These are phyloP conservation scores for Thymus quinquecostatus DNA, from an alignment of 257 asterid genomes.

Conservation along the genomic window DNA sequence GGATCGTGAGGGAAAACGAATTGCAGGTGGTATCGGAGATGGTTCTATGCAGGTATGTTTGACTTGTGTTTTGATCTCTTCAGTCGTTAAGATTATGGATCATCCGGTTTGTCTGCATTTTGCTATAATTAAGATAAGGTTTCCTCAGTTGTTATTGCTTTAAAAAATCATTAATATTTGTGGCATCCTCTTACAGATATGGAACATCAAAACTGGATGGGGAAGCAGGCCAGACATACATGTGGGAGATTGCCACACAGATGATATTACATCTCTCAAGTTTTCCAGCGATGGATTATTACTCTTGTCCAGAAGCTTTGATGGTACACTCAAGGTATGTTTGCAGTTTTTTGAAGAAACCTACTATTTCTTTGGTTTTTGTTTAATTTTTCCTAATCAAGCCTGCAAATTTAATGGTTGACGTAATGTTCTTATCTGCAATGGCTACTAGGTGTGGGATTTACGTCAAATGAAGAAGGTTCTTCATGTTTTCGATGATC, in stretches of 20 bases:
- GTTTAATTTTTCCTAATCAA: not conserved
- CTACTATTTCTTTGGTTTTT: conserved; percentile 10
- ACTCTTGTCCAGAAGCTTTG: conserved; percentile 87
- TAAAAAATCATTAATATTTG: not conserved
- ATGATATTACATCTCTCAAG: conserved; percentile 83
- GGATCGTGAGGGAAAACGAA: conserved; percentile 89
- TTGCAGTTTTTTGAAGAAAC: conserved; percentile 13
- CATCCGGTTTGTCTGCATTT: not conserved
- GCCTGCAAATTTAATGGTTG: conserved; percentile 7
- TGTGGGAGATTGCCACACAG: conserved; percentile 65
- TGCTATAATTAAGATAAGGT: conserved; percentile 2
- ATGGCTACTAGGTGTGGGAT: conserved; percentile 79
- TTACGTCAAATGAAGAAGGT: conserved; percentile 80
- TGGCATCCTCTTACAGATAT: conserved; percentile 54
- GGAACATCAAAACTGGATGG: conserved; percentile 98
- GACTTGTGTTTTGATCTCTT: conserved; percentile 22
- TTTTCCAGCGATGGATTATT: conserved; percentile 84
- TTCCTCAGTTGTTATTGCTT: conserved; percentile 13
- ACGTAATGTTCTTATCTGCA: conserved; percentile 23
- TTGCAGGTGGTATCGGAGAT: conserved; percentile 92
- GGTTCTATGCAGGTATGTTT: conserved; percentile 85
- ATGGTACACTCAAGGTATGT: conserved; percentile 84
- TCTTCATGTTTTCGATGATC: conserved; percentile 66
- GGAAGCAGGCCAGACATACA: conserved; percentile 87
- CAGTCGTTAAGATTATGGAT: not conserved